Conservation (phyloP, 306 rosid species). For the Astragalus membranaceus region DNA sequence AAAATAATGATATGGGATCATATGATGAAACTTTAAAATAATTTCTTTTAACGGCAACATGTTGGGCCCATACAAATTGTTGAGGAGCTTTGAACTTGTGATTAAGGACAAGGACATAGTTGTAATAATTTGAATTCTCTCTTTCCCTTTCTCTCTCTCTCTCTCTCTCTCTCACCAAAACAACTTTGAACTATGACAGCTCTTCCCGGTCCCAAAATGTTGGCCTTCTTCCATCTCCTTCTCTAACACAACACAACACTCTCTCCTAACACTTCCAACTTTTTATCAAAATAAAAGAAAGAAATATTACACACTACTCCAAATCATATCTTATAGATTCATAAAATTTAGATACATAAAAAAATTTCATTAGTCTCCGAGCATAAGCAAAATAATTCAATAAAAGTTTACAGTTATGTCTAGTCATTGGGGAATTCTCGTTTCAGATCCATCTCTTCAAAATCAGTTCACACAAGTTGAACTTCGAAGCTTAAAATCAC, state of each 20-base stretch:
- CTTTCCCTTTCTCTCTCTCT: slow-evolving; percentile 18
- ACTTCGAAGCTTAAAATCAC: slow-evolving; percentile 80
- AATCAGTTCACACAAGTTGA: slow-evolving; percentile 97
- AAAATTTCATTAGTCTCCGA: neutral
- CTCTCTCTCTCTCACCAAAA: neutral
- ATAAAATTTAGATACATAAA: neutral
- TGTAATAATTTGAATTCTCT: slow-evolving; percentile 54
- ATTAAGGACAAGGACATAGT: slow-evolving; percentile 11
- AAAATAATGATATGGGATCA: neutral
- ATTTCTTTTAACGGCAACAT: slow-evolving; percentile 18
- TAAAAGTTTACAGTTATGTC: neutral
- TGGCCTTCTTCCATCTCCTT: slow-evolving; percentile 13
- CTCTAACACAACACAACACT: neutral
- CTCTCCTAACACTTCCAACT: slow-evolving; percentile 7
- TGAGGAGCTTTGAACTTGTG: neutral
- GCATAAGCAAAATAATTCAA: neutral
- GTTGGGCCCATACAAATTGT: slow-evolving; percentile 24
- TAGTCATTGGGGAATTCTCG: slow-evolving; percentile 81
- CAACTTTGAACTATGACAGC: slow-evolving; percentile 58
- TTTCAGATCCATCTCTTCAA: slow-evolving; percentile 97
- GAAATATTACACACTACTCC: too few relatives aligned
- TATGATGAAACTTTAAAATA: neutral
- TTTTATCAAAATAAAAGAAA: neutral
- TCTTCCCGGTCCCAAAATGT: slow-evolving; percentile 43
- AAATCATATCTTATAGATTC: too few relatives aligned